Base-by-base conservation (phyloP, 441 rosid genomes). In the Croton laevigatus region DNA sequence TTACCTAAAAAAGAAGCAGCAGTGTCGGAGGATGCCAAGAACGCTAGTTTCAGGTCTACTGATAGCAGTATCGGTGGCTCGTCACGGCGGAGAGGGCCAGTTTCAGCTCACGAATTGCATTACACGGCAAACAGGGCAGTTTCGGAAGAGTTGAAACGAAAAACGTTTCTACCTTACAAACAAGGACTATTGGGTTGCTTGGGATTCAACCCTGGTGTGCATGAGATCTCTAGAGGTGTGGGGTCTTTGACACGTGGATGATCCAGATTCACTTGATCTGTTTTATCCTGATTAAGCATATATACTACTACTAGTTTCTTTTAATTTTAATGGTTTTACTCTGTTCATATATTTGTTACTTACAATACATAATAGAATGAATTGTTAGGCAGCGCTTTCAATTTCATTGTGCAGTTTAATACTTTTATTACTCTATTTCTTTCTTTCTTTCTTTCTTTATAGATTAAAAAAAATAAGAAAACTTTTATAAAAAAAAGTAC, bases 61-160 rank as follows among this genome's bases (percentile, higher is more conserved):
- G 98, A 90, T 8, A 82, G 67, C 54, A 82, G 62, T 53, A 87
- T 86, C 82, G 5, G 83, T 71, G 70, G 85, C 54, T 82, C 85
- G n/a, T 78, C 86, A 72, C 73, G 93, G 76, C 79, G 87, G 64
- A 67, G 79, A 20, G 67, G 49, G 3, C 75, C 71, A 44, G 78
- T 87, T 59, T 93, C 98, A 17, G 90, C 97, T 40, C 98, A 93
- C 69, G 97, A 94, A 82, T 38, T 87, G 78, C 97, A 83, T 84
- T 94, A 94, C 80, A 89, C 91, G 63, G 81, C 67, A 66, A 94
- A 89, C 80, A 73, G 98, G 70, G 96, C 97, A 27, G 89, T 81
- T 3, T 80, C 98, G 7, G 98, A 91, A 87, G 98, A 91, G 79
- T 64, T 91, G 90, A 94, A 77, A 79, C 87, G 77, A 88, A 94